phyloP scores from a whole-genome alignment of 2,329 filamentous ascomycete genomes.

The Exophiala lecanii-corni region DNA sequence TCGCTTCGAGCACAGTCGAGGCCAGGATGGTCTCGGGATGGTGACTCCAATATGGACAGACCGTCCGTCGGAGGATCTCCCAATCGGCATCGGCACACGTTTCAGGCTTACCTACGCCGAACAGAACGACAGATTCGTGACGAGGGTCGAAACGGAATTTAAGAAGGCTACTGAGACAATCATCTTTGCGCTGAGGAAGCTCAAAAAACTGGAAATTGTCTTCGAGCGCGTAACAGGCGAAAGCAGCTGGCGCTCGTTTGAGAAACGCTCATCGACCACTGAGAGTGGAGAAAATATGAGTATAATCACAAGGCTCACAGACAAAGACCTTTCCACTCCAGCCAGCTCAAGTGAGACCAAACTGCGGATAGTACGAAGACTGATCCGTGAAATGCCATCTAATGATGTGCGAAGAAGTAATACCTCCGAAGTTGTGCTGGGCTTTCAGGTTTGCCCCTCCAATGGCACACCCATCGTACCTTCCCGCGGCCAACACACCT shows the following conservation, averaged over 20 bases:
- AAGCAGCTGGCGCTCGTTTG: conserved; percentile 6
- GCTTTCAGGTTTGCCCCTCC: conserved; percentile 10
- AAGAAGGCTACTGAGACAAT: conserved; percentile 13
- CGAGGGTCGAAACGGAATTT: conserved; percentile 7
- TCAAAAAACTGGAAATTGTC: conserved; percentile 10
- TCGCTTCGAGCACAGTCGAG: conserved; percentile 18
- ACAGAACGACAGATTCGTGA: conserved; percentile 1
- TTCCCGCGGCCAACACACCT: conserved; percentile 10
- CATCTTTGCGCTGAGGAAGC: conserved; percentile 11
- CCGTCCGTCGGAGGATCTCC: neutral
- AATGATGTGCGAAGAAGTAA: conserved; percentile 1
- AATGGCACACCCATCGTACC: conserved; percentile 5
- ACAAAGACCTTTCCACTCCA: no score
- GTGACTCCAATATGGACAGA: conserved; percentile 17
- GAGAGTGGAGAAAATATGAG: conserved; percentile 8
- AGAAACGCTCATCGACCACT: conserved; percentile 5
- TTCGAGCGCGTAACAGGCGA: conserved; percentile 5
- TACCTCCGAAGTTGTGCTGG: conserved; percentile 7
- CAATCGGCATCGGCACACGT: conserved; percentile 7
- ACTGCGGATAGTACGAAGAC: conserved; percentile 5
- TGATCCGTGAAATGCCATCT: conserved; percentile 6
- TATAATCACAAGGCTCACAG: no score
- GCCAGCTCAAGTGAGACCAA: conserved; percentile 6
- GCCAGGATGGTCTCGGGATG: conserved; percentile 18
- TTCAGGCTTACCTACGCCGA: conserved; percentile 10